A percentile compares a stretch with the other conserved stretches of the same genome.
phyloP scores from a whole-genome alignment of 257 asterid genomes.

The Marsdenia floribunda region DNA sequence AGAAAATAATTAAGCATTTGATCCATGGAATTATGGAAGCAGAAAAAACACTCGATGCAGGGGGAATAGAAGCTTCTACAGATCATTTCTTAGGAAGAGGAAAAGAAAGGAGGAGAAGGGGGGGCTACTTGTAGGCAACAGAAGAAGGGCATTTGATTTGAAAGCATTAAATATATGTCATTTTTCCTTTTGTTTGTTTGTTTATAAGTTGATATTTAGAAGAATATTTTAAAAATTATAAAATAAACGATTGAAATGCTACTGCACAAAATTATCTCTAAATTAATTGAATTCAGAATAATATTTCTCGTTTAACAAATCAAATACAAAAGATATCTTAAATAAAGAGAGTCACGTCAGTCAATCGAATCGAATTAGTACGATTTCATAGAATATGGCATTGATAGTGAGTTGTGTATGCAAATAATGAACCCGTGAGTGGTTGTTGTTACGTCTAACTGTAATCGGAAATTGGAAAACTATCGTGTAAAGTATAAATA shows the following conservation, averaged over 20 bases:
- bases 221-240: no score
- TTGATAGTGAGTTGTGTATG: neutral
- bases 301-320: no score
- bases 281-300: no score
- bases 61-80: slow-evolving; percentile 9
- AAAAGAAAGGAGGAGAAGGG: no score
- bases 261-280: no score
- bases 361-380: no score
- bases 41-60: neutral
- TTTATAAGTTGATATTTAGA: no score
- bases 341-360: no score
- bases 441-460: slow-evolving; percentile 31
- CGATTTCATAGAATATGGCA: no score
- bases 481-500: neutral
- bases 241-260: no score
- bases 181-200: no score
- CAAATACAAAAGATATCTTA: no score
- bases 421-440: slow-evolving; percentile 30
- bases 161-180: slow-evolving; percentile 13
- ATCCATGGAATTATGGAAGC: slow-evolving; percentile 18
- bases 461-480: slow-evolving; percentile 8
- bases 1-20: slow-evolving; percentile 7
- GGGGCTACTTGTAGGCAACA: neutral
- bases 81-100: neutral
- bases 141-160: neutral